A percentile compares a stretch with the other conserved stretches of the same genome.
phyloP scores from a whole-genome alignment of 805 yeast genomes.

The Geotrichum ghanense region DNA sequence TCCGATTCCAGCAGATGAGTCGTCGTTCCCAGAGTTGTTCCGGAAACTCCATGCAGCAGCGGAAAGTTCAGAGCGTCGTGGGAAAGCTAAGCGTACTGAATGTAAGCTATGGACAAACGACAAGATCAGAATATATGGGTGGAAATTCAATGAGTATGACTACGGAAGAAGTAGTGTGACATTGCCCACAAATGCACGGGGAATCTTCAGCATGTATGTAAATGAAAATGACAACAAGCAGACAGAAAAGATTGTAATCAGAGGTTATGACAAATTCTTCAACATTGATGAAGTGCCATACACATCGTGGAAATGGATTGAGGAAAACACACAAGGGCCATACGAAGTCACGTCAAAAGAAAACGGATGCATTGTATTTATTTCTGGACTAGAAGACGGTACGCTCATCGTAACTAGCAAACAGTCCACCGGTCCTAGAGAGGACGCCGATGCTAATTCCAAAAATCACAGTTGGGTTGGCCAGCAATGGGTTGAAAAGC shows the following conservation, averaged over 20 bases:
- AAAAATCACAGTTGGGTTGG: conserved; percentile 74
- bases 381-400: conserved; percentile 69
- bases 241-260: conserved; percentile 39
- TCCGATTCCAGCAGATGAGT: conserved; percentile 1
- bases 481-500: conserved; percentile 41
- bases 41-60: conserved; percentile 4
- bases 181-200: conserved; percentile 73
- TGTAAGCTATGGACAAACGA: conserved; percentile 20
- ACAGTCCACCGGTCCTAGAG: conserved; percentile 68
- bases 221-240: conserved; percentile 19
- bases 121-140: conserved; percentile 26
- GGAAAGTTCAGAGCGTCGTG: conserved; percentile 8
- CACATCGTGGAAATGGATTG: conserved; percentile 41
- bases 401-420: conserved; percentile 80
- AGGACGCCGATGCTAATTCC: conserved; percentile 27
- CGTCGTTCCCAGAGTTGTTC: conserved; percentile 3
- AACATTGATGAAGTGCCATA: conserved; percentile 53
- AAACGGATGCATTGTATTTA: conserved; percentile 84
- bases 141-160: conserved; percentile 92
- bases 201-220: conserved; percentile 46
- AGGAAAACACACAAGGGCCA: conserved; percentile 53
- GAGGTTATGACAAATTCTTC: conserved; percentile 95
- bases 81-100: conserved; percentile 11
- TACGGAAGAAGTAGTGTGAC: conserved; percentile 43
- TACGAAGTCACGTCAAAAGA: conserved; percentile 75